phyloP scores from a whole-genome alignment of 2,329 filamentous ascomycete species.

The Aspergillus sp. region DNA sequence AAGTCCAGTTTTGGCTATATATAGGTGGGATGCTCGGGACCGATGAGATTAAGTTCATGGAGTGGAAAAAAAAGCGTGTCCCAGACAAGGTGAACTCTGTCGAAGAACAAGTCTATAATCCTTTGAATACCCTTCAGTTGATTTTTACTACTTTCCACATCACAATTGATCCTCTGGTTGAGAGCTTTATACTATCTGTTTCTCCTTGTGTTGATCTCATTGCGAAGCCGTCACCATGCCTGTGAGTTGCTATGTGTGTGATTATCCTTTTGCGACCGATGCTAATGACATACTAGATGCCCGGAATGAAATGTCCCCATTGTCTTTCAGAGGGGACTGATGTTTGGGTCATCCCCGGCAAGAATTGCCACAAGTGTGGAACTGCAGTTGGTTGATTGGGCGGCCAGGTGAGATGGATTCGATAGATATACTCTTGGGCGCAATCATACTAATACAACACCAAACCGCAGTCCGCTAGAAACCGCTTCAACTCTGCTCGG shows the following conservation, averaged over 20 bases:
- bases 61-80: conserved; percentile 9
- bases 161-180: too few relatives aligned
- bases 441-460: too few relatives aligned
- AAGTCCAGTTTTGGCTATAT: conserved; percentile 16
- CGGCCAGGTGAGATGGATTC: conserved; percentile 2
- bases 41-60: conserved; percentile 18
- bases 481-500: background rate
- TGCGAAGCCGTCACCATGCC: background rate
- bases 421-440: too few relatives aligned
- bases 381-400: conserved; percentile 32
- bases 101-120: conserved; percentile 8
- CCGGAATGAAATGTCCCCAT: conserved; percentile 46
- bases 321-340: conserved; percentile 37
- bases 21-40: conserved; percentile 16
- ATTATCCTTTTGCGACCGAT: background rate
- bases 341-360: conserved; percentile 51
- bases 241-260: conserved; percentile 8
- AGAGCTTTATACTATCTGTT: too few relatives aligned
- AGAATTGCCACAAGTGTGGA: conserved; percentile 47
- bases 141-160: background rate
- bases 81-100: conserved; percentile 10
- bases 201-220: background rate
- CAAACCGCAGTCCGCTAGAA: background rate
- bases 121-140: background rate
- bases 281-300: conserved; percentile 38